phyloP scores from a whole-genome alignment of 1,139 yeast genomes.

The Diutina rugosa region DNA sequence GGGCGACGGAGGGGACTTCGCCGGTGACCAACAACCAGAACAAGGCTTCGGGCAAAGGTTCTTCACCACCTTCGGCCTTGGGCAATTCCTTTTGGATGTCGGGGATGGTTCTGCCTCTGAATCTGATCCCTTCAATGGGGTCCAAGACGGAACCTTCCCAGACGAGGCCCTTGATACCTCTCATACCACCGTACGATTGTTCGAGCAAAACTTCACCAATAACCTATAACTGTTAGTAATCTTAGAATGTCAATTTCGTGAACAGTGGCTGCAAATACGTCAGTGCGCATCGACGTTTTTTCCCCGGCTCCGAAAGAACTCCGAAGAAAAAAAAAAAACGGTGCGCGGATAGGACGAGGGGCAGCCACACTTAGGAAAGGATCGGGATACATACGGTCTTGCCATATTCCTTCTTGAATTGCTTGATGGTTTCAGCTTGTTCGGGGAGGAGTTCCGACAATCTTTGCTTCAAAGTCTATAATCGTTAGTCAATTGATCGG shows the following conservation, averaged over 20 bases:
- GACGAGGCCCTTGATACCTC: conserved; percentile 94
- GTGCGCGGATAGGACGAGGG: too few species aligned
- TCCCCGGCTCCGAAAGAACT: not conserved
- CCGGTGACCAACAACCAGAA: conserved; percentile 90
- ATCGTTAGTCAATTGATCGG: conserved; percentile 7
- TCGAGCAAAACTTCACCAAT: conserved; percentile 91
- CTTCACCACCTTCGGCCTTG: conserved; percentile 77
- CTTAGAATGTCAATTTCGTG: not conserved
- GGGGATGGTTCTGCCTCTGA: conserved; percentile 96
- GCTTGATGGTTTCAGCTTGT: conserved; percentile 46
- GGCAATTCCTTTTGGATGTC: conserved; percentile 90
- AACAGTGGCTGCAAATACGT: not conserved
- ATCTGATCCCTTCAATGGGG: conserved; percentile 95
- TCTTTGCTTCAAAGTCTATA: conserved; percentile 9
- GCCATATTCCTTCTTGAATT: not conserved
- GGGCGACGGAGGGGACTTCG: conserved; percentile 68
- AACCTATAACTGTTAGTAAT: conserved; percentile 11
- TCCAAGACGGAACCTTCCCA: conserved; percentile 99
- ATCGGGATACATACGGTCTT: not conserved
- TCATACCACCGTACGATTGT: conserved; percentile 99
- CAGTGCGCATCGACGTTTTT: not conserved
- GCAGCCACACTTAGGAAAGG: not conserved
- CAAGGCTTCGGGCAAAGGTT: conserved; percentile 85
- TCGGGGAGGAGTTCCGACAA: conserved; percentile 84
- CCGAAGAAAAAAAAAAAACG: not conserved